phyloP scores from a whole-genome alignment of 441 rosid genomes.

The Dalechampia spathulata region DNA sequence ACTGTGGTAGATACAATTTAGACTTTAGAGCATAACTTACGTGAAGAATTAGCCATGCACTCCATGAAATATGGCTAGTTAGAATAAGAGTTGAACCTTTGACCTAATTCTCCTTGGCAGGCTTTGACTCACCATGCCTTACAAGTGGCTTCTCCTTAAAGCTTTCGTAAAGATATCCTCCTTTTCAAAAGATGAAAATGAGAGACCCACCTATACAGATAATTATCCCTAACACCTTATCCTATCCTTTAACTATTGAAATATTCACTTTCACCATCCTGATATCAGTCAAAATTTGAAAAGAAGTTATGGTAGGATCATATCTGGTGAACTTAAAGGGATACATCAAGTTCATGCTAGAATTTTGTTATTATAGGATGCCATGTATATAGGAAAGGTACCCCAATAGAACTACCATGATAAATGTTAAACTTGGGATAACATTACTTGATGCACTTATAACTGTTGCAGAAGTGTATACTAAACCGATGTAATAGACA shows the following conservation, averaged over 20 bases:
- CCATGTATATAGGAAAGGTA: not conserved
- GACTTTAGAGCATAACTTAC: conserved; percentile 4
- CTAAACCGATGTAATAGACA: conserved; percentile 28
- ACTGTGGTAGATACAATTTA: too few relatives aligned
- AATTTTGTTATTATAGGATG: too few relatives aligned
- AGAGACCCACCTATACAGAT: conserved; percentile 36
- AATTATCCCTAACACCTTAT: conserved; percentile 30
- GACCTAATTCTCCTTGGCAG: conserved; percentile 26
- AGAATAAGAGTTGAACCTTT: conserved; percentile 39
- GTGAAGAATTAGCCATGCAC: conserved; percentile 39
- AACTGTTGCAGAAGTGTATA: conserved; percentile 32
- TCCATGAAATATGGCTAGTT: conserved; percentile 31
- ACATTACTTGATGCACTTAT: conserved; percentile 41
- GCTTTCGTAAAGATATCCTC: conserved; percentile 24
- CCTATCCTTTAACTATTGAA: conserved; percentile 22
- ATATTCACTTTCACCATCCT: conserved; percentile 42
- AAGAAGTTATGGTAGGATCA: not conserved
- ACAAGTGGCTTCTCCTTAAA: conserved; percentile 27
- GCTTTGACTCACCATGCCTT: not conserved
- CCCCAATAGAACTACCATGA: conserved; percentile 36
- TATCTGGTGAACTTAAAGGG: not conserved
- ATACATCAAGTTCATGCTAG: not conserved
- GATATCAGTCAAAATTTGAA: too few relatives aligned
- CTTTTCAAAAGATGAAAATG: conserved; percentile 42
- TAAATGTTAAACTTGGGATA: conserved; percentile 34